phyloP scores from a whole-genome alignment of 2,329 filamentous ascomycete genomes.

The Verticillium albo-atrum region DNA sequence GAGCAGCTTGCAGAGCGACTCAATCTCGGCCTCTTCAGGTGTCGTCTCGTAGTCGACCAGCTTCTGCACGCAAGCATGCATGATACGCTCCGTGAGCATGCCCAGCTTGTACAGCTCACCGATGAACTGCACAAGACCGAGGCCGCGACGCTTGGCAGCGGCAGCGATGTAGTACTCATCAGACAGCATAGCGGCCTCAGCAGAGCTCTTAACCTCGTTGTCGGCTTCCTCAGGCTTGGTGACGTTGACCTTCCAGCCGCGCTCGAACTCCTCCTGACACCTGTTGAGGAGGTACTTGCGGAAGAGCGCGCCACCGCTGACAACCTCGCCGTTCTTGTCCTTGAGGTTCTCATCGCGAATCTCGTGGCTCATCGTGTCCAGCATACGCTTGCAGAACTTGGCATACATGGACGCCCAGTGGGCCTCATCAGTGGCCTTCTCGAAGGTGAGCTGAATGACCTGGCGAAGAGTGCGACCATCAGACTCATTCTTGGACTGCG shows the following conservation, averaged over 20 bases:
- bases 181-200: slow-evolving; percentile 78
- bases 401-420: slow-evolving; percentile 99
- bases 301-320: slow-evolving; percentile 91
- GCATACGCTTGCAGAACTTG: slow-evolving; percentile 96
- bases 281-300: slow-evolving; percentile 97
- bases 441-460: slow-evolving; percentile 97
- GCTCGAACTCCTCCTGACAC: slow-evolving; percentile 98
- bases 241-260: slow-evolving; percentile 89
- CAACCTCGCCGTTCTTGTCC: slow-evolving; percentile 83
- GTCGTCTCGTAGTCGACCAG: slow-evolving; percentile 91
- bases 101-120: slow-evolving; percentile 97
- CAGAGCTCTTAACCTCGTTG: slow-evolving; percentile 38
- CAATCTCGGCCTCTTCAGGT: slow-evolving; percentile 93
- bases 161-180: slow-evolving; percentile 96
- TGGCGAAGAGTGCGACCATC: slow-evolving; percentile 94
- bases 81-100: slow-evolving; percentile 98
- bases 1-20: slow-evolving; percentile 90
- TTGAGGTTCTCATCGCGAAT: slow-evolving; percentile 94
- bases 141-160: slow-evolving; percentile 91
- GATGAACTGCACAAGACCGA: slow-evolving; percentile 98
- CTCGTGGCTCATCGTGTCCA: slow-evolving; percentile 89
- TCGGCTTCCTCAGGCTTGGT: slow-evolving; percentile 66
- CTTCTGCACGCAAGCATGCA: slow-evolving; percentile 98
- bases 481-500: slow-evolving; percentile 90
- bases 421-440: slow-evolving; percentile 97